Conservation (phyloP, 768 basidiomycete genomes). For the Tubosaeta brunneosetosa region DNA sequence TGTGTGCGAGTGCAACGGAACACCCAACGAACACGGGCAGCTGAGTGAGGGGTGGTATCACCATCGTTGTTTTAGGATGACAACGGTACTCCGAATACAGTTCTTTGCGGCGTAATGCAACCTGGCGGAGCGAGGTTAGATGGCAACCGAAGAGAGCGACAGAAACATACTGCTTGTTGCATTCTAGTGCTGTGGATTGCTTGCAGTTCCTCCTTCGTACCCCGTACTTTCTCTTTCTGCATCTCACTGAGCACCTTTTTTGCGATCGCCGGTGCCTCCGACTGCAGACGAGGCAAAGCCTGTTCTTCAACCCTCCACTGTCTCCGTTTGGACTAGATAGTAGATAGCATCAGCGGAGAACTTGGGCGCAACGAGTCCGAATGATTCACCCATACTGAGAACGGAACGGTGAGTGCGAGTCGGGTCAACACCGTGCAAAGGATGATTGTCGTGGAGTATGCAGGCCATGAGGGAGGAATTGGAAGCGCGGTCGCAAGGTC, state of each 20-base stretch:
- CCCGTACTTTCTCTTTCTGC: conserved; percentile 51
- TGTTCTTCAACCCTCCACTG: conserved; percentile 57
- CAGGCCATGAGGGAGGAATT: conserved; percentile 59
- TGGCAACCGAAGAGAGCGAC: background rate
- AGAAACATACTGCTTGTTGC: conserved; percentile 40
- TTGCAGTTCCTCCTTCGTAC: conserved; percentile 49
- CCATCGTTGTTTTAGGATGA: conserved; percentile 51
- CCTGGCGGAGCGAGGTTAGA: conserved; percentile 31
- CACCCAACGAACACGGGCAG: conserved; percentile 69
- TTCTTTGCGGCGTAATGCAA: conserved; percentile 51
- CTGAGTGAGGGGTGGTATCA: conserved; percentile 60
- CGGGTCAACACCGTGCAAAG: conserved; percentile 59
- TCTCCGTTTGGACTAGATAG: conserved; percentile 52
- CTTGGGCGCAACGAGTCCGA: background rate
- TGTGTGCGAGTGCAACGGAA: conserved; percentile 51
- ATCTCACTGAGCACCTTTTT: conserved; percentile 41
- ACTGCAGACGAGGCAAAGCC: conserved; percentile 53
- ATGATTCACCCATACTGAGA: conserved; percentile 66
- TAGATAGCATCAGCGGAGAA: conserved; percentile 11
- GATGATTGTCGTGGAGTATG: conserved; percentile 74
- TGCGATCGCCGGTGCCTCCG: conserved; percentile 39
- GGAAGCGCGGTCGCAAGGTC: conserved; percentile 77
- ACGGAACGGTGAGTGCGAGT: conserved; percentile 56
- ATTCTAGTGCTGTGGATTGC: conserved; percentile 45
- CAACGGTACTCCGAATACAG: conserved; percentile 59